phyloP scores from a whole-genome alignment of 148 eudicot genomes.

The Arbutus unedo region DNA sequence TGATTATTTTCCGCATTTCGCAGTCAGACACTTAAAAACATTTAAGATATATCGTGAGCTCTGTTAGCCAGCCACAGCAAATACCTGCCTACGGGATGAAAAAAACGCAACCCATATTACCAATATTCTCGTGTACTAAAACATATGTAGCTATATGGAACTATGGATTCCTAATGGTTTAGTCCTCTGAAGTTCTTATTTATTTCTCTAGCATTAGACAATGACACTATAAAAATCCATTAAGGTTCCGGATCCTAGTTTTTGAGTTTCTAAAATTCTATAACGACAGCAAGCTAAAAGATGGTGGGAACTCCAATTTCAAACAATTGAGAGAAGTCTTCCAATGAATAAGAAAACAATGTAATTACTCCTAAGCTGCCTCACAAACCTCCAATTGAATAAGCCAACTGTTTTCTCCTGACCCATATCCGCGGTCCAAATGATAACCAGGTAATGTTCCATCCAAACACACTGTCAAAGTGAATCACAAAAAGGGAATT shows the following conservation, averaged over 20 bases:
- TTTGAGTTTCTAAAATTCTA: background rate
- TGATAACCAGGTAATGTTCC: slow-evolving; percentile 96
- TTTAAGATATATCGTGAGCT: background rate
- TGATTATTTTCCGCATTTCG: background rate
- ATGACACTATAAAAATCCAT: background rate
- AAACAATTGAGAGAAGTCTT: background rate
- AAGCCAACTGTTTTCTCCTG: slow-evolving; percentile 95
- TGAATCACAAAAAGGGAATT: slow-evolving; percentile 11
- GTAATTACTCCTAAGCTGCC: slow-evolving; percentile 8
- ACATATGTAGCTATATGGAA: background rate
- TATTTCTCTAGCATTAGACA: background rate
- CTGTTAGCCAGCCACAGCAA: background rate
- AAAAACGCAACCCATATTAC: background rate
- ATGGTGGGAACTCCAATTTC: background rate
- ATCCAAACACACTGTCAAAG: slow-evolving; percentile 80
- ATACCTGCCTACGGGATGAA: background rate
- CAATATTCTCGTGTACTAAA: background rate
- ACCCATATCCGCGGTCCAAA: slow-evolving; percentile 73
- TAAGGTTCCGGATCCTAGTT: background rate
- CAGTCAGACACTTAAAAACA: background rate
- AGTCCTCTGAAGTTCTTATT: background rate
- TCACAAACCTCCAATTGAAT: slow-evolving; percentile 84
- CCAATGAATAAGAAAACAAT: too few species aligned
- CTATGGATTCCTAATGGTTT: background rate
- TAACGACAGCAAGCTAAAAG: background rate